phyloP scores from a whole-genome alignment of 2,329 filamentous ascomycete species.

The Cercospora nicotianae region DNA sequence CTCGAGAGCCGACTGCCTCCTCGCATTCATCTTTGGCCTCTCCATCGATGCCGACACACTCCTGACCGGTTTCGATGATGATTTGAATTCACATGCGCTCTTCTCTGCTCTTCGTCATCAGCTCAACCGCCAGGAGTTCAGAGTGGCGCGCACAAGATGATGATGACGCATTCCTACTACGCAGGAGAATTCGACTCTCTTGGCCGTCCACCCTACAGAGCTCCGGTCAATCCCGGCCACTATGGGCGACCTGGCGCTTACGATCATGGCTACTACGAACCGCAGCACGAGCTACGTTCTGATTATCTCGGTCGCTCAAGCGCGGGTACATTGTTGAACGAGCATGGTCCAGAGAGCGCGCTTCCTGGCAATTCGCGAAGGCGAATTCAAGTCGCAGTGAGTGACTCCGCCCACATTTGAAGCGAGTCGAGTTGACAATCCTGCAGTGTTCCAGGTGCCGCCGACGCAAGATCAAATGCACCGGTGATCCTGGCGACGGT shows the following conservation, averaged over 20 bases:
- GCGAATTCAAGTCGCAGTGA: slow-evolving; percentile 57
- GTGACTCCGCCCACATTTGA: slow-evolving; percentile 7
- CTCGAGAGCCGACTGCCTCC: not conserved
- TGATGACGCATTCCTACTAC: slow-evolving; percentile 37
- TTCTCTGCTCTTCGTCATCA: not conserved
- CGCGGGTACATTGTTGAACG: slow-evolving; percentile 32
- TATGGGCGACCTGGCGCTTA: slow-evolving; percentile 33
- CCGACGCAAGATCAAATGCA: slow-evolving; percentile 93
- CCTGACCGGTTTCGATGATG: not conserved
- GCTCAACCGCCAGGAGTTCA: not conserved
- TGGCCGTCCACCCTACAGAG: slow-evolving; percentile 28
- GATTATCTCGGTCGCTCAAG: slow-evolving; percentile 28
- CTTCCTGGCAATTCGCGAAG: slow-evolving; percentile 43
- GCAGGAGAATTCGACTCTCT: slow-evolving; percentile 32
- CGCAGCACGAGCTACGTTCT: slow-evolving; percentile 29
- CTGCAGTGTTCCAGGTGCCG: slow-evolving; percentile 81
- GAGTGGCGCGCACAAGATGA: slow-evolving; percentile 27
- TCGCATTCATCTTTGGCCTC: not conserved
- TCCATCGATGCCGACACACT: not conserved
- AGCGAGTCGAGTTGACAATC: not conserved
- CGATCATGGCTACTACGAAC: slow-evolving; percentile 29
- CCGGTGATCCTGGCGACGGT: slow-evolving; percentile 76
- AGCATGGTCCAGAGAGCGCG: slow-evolving; percentile 40
- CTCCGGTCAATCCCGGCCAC: slow-evolving; percentile 26
- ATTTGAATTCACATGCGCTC: not conserved